Conservation (phyloP, 371 early-diverging fungal species). For the Mucor indicus region DNA sequence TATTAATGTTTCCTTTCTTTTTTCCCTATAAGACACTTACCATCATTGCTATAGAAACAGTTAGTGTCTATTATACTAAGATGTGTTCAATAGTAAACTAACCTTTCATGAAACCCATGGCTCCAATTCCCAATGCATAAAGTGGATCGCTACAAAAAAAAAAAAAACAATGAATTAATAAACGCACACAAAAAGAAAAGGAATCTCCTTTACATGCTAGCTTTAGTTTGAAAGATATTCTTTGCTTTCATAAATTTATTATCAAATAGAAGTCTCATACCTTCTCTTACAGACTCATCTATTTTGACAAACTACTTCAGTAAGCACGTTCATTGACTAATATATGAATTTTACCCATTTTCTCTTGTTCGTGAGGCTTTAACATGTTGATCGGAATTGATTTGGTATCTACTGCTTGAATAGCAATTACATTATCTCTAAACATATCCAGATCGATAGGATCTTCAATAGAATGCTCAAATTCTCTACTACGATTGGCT, state of each 20-base stretch:
- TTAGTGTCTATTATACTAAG: too few relatives aligned
- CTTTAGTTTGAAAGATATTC: slow-evolving; percentile 35
- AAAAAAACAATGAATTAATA: background rate
- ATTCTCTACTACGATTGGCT: slow-evolving; percentile 14
- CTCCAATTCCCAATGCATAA: slow-evolving; percentile 44
- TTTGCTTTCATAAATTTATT: slow-evolving; percentile 54
- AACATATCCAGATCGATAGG: slow-evolving; percentile 37
- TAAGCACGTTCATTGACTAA: background rate
- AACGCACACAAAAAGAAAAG: too few relatives aligned
- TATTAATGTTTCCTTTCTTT: too few relatives aligned
- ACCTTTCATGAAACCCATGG: slow-evolving; percentile 52
- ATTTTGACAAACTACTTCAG: too few relatives aligned
- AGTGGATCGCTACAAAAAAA: slow-evolving; percentile 32
- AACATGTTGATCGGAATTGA: slow-evolving; percentile 43
- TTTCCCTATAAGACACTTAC: too few relatives aligned
- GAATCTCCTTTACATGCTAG: slow-evolving; percentile 30
- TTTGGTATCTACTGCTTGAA: slow-evolving; percentile 37
- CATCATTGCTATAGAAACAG: slow-evolving; percentile 13
- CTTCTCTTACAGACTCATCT: slow-evolving; percentile 44
- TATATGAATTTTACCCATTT: too few relatives aligned
- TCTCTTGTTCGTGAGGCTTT: slow-evolving; percentile 51
- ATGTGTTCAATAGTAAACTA: too few relatives aligned
- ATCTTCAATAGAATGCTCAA: slow-evolving; percentile 33
- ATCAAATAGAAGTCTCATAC: slow-evolving; percentile 42
- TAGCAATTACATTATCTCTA: slow-evolving; percentile 40